Base-by-base conservation (phyloP, 2,329 filamentous ascomycete genomes). In the Scedosporium aurantiacum region DNA sequence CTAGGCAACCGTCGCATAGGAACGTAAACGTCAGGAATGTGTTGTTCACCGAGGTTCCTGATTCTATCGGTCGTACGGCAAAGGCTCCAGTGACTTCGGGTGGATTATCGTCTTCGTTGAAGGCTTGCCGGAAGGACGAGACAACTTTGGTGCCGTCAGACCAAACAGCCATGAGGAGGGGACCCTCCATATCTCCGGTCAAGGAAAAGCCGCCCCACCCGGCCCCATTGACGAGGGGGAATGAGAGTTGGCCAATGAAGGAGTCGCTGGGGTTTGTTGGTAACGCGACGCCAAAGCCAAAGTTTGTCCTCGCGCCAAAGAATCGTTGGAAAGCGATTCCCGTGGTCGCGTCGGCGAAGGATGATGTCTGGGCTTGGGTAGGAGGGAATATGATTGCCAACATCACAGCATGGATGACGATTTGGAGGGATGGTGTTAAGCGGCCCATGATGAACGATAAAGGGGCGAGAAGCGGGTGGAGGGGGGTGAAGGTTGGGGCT, bases 241-340 rank as follows among this genome's bases (percentile, higher is more conserved):
- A 75, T 18, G 75, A 71, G 12, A 81, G 70, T 63, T 79, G 78
- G 6, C 75, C 77, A 57, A 80, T 79, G 68, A 79, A 78, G n/a
- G 65, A 54, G 66, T 73, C 12, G 64, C 71, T 64, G 0, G 74
- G 70, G 8, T 68, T 70, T 52, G 73, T 67, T 3, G 76, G 76
- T 1, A 80, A 70, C 5, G 77, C 76, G 56, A 80, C 71, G 62
- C 73, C 77, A 57, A 79, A 73, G 7, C 64, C 70, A 18, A 58
- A 58, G 12, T 47, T 58, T 25, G 57, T 45, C 40, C 37, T 41
- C 27, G 74, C 70, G 37, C 74, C 73, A 61, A 75, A 72, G 66
- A 75, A 75, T 21, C 71, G 68, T 65, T 75, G 60, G 47, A 64
- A 63, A 12, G 57, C 57, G 45, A 64, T 62, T 50, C 63, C 62